phyloP scores from a whole-genome alignment of 306 rosid genomes.

The Dicorynia guianensis region DNA sequence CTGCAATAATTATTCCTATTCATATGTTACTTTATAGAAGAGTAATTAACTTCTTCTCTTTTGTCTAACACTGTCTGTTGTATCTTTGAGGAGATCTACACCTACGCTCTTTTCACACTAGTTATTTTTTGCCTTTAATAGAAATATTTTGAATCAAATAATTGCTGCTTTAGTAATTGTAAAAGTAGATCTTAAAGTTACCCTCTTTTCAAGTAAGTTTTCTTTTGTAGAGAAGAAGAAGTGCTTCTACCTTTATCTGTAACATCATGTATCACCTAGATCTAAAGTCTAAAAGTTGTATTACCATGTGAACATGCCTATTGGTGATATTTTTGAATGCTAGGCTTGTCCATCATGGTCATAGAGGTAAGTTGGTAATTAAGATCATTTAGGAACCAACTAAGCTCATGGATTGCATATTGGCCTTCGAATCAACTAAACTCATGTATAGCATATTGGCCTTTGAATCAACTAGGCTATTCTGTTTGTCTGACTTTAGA shows the following conservation, averaged over 20 bases:
- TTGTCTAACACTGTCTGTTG: background rate
- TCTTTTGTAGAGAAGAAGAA: background rate
- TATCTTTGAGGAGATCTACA: background rate
- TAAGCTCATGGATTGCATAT: background rate
- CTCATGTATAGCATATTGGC: background rate
- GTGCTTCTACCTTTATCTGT: no score
- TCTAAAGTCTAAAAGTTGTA: background rate
- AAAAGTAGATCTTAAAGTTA: slow-evolving; percentile 1
- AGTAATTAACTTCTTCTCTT: no score
- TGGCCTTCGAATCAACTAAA: slow-evolving; percentile 3
- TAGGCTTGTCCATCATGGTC: background rate
- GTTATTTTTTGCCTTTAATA: no score
- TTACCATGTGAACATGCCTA: slow-evolving; percentile 1
- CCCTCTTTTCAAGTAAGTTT: background rate
- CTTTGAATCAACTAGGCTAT: background rate
- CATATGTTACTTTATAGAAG: background rate
- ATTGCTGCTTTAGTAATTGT: slow-evolving; percentile 2
- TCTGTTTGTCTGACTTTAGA: background rate
- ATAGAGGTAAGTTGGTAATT: background rate
- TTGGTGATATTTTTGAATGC: slow-evolving; percentile 9
- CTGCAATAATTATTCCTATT: background rate
- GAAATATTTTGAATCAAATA: background rate
- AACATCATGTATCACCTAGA: background rate
- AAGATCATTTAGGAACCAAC: background rate
- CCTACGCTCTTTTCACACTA: background rate